These are phyloP conservation scores for Handroanthus guayacan DNA, from an alignment of 257 asterid species.

Conservation along the genomic window DNA sequence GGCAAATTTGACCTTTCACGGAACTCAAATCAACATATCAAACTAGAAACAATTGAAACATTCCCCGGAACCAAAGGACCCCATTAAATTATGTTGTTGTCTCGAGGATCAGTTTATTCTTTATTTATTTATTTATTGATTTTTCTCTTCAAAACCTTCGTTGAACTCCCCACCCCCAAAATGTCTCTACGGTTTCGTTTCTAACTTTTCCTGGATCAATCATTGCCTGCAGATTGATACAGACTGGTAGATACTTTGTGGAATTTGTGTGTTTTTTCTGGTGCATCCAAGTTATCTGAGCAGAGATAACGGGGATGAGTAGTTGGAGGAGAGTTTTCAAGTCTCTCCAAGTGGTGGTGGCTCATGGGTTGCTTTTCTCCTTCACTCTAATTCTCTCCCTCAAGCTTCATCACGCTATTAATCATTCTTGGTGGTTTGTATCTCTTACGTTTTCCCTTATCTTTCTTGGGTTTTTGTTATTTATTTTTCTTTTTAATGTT, in stretches of 20 bases:
- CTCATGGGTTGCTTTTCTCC: conserved; percentile 80
- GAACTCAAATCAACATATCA: conserved; percentile 17
- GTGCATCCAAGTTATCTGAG: conserved; percentile 22
- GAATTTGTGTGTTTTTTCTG: conserved; percentile 22
- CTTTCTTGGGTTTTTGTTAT: conserved; percentile 3
- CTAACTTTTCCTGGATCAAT: conserved; percentile 3
- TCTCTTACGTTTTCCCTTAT: background rate
- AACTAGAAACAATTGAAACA: conserved; percentile 18
- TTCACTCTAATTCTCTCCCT: conserved; percentile 80
- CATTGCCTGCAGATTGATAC: conserved; percentile 17
- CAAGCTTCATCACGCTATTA: conserved; percentile 68
- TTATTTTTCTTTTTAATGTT: background rate
- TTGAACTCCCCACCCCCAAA: conserved; percentile 13
- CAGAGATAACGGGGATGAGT: conserved; percentile 44
- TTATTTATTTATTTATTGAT: background rate
- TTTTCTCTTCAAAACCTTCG: conserved; percentile 34
- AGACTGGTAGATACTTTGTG: conserved; percentile 18
- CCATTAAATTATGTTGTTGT: conserved; percentile 28
- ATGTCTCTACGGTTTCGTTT: conserved; percentile 9
- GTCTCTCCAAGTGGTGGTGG: conserved; percentile 79
- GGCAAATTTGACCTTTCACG: conserved; percentile 37
- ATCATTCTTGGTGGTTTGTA: conserved; percentile 85
- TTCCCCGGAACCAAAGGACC: conserved; percentile 30
- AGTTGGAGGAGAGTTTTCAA: conserved; percentile 78
- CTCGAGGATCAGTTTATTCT: background rate